Evolutionary conservation across 2,329 filamentous ascomycete species (phyloP), one percentile per base, ranked within the genome.

Genomic region (Botryotinia globosa): DNA sequence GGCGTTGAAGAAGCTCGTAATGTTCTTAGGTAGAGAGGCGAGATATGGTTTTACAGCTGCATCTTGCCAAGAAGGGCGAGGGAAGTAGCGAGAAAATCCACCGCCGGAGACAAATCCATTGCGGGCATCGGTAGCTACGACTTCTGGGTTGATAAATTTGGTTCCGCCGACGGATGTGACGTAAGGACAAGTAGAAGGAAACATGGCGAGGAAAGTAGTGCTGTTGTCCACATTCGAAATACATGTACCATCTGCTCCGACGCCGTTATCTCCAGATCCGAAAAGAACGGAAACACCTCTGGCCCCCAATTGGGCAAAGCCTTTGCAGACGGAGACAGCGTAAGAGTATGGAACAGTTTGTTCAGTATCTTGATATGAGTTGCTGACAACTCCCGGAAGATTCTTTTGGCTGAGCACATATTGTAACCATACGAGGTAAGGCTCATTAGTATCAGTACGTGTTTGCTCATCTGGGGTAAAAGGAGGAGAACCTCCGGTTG

Each of bases 181-280:
- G 79, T 87, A 92, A 0, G 90, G 90, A 76, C 91, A 93, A 0
- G 86, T 86, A 0, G 86, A 86, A 0, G 91, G 90, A 80, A 92
- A 92, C 3, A 84, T 85, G 1, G 89, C 85, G 54, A 89, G 83
- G 78, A 90, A 88, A 29, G 85, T 83, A 16, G 85, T 84, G 6
- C 82, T 84, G 72, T 87, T 83, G 39, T 89, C 89, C 72, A 91
- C 88, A 76, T 89, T 89, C 74, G 84, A 84, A 69, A 84, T 75
- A 67, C 76, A 75, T 25, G 73, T 72, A 10, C 73, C 69, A 32
- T 81, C 81, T 6, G 80, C 84, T 4, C 81, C 81, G 3, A 84
- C 82, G 25, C 85, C 86, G 44, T 83, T 83, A 73, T 89, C 87
- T 1, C 87, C 87, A 6, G 84, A 85, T 0, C 84, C 84, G 54